Evolutionary conservation across 495 filamentous ascomycete genomes (phyloP), one percentile per base, ranked within the genome.

Genomic region (Aspergillus haitiensis): DNA sequence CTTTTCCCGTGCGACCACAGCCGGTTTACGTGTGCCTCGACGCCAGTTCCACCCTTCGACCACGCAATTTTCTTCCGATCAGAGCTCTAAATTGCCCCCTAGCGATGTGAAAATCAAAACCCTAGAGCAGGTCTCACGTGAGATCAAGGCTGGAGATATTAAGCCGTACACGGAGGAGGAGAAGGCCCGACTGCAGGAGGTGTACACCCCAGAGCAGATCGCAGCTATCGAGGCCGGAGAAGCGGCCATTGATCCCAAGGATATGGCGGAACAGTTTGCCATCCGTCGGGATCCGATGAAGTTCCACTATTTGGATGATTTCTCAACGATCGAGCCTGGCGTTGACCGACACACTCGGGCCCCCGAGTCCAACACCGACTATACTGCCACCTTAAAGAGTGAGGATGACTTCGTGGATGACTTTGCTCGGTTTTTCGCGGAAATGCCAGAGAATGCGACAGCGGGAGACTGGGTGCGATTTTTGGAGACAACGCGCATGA

Each of bases 181-280:
- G 68, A 82, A 86, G 64, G 80, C 77, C 13, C 64, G 72, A 13
- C 80, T 98, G 39, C 64, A 70, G 34, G 76, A 84, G 62, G 77
- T 80, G 58, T 98, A 96, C 79, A 88, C 89, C 6, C 81, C 87
- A 12, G 82, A 86, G 60, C 94, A 98, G 74, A 78, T 97, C 59
- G 79, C 78, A n/a, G 90, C 92, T 47, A 86, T 98, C 73, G 80
- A 92, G 73, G 91, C 89, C 53, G 94, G 88, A 59, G 94, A 98
- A 73, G 79, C 81, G 9, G 85, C 90, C 58, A 88, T 98, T 73
- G 83, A 90, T 72, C 83, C 87, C 13, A 74, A 82, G 59, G 91
- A 98, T 72, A 72, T 98, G 68, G 82, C 84, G 7, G 81, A 85
- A 39, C 88, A 92, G 72, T 87, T 86, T 52, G 78, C 81, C 4